Evolutionary conservation across 2,329 filamentous ascomycete genomes (phyloP).

Genomic region (Penicillium sp.): DNA sequence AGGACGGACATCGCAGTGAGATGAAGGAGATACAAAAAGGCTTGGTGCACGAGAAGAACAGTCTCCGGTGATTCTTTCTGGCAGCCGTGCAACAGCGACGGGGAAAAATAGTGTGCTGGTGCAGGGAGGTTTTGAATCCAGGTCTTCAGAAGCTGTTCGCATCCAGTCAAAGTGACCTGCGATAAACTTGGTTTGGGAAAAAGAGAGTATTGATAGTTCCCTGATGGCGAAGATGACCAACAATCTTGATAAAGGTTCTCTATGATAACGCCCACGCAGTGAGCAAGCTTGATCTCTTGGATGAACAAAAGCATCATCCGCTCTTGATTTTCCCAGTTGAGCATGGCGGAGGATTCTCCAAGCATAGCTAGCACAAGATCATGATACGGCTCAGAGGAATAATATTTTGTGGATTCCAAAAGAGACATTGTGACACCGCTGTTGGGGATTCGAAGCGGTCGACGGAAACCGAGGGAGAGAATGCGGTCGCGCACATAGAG

Average conservation of each 20-base stretch:
- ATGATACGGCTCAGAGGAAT: constrained; percentile 8
- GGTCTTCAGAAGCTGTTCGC: constrained; percentile 4
- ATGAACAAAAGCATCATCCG: constrained; percentile 10
- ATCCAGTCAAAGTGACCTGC: neutral
- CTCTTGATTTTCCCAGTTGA: constrained; percentile 11
- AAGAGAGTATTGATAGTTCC: neutral
- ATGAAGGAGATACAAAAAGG: constrained; percentile 12
- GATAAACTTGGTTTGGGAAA: constrained; percentile 1
- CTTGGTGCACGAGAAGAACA: constrained; percentile 8
- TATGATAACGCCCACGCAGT: constrained; percentile 5
- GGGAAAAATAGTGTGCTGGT: constrained; percentile 5
- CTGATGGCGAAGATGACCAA: constrained; percentile 1
- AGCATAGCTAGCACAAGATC: constrained; percentile 3
- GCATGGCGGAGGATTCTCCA: constrained; percentile 4
- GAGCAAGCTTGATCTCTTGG: constrained; percentile 6
- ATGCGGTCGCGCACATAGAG: constrained; percentile 16
- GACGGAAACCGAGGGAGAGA: constrained; percentile 10
- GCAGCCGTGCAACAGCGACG: neutral
- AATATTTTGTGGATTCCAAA: constrained; percentile 6
- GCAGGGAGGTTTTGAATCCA: constrained; percentile 8
- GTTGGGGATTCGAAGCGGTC: constrained; percentile 7
- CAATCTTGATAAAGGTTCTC: constrained; percentile 4
- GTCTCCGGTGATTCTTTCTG: constrained; percentile 2
- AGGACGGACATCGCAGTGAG: constrained; percentile 6
- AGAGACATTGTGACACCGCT: constrained; percentile 9